A percentile compares a stretch with the other conserved stretches of the same genome.
Evolutionary conservation across 768 basidiomycete genomes (phyloP).

Genomic region (Cyclocybe cylindracea): DNA sequence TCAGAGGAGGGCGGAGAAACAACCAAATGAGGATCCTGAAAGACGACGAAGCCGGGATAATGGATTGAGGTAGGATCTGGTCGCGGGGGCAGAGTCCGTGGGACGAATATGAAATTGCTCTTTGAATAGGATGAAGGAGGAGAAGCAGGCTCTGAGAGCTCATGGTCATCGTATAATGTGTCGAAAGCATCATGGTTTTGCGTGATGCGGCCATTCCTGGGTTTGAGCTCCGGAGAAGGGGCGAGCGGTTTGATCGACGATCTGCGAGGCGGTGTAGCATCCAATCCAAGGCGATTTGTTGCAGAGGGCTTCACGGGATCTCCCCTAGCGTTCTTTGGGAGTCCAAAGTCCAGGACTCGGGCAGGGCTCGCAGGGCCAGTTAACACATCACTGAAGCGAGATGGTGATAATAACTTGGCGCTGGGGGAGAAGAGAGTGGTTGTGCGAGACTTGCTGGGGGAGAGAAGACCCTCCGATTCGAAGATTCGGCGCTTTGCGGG

Average conservation of each 20-base stretch:
- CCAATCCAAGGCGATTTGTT: slow-evolving; percentile 9
- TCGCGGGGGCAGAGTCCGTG: slow-evolving; percentile 41
- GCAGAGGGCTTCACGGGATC: slow-evolving; percentile 21
- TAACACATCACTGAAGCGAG: slow-evolving; percentile 45
- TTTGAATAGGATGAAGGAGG: slow-evolving; percentile 11
- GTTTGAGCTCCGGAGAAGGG: slow-evolving; percentile 29
- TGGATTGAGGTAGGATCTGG: slow-evolving; percentile 58
- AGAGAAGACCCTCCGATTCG: slow-evolving; percentile 49
- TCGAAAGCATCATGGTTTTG: slow-evolving; percentile 1
- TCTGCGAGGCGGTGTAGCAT: slow-evolving; percentile 22
- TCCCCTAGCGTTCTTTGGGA: slow-evolving; percentile 28
- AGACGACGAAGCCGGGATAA: slow-evolving; percentile 67
- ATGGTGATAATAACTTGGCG: slow-evolving; percentile 38
- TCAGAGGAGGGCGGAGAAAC: slow-evolving; percentile 10
- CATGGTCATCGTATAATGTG: neutral
- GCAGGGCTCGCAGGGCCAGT: slow-evolving; percentile 41
- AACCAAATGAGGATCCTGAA: slow-evolving; percentile 46
- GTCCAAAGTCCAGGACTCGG: slow-evolving; percentile 54
- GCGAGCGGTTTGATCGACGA: slow-evolving; percentile 22
- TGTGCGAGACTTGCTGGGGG: slow-evolving; percentile 37
- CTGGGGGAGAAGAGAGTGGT: slow-evolving; percentile 29
- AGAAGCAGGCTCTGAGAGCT: slow-evolving; percentile 13
- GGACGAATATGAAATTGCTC: slow-evolving; percentile 23
- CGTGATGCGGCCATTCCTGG: slow-evolving; percentile 6
- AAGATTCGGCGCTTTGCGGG: slow-evolving; percentile 73